phyloP scores from a whole-genome alignment of 1,284 basidiomycete species.

The Rhodofomes roseus region DNA sequence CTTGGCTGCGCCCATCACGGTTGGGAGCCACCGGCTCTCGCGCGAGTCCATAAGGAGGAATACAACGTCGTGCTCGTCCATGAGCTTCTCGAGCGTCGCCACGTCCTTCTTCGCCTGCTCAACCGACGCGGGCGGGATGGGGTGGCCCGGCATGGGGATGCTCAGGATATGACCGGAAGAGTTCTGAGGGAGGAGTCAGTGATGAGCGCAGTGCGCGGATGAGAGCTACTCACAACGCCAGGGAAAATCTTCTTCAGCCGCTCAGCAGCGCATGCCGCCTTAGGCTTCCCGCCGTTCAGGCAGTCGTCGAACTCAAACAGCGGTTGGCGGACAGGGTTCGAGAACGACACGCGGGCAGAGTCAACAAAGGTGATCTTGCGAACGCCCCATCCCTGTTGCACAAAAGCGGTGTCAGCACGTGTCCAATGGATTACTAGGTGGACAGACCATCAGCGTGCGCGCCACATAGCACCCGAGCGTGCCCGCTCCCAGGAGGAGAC shows the following conservation, averaged over 20 bases:
- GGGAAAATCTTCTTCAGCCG: slow-evolving; percentile 88
- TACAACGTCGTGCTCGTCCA: slow-evolving; percentile 84
- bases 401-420: background rate
- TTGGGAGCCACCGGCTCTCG: slow-evolving; percentile 95
- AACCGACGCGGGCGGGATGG: slow-evolving; percentile 60
- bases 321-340: slow-evolving; percentile 95
- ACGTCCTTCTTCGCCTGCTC: slow-evolving; percentile 68
- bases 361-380: slow-evolving; percentile 92
- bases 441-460: slow-evolving; percentile 74
- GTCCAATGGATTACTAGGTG: too few species aligned
- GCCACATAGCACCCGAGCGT: slow-evolving; percentile 97
- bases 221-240: slow-evolving; percentile 67
- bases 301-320: slow-evolving; percentile 95
- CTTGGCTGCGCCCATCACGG: slow-evolving; percentile 79
- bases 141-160: slow-evolving; percentile 98
- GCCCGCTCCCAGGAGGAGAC: slow-evolving; percentile 90
- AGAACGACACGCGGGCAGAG: slow-evolving; percentile 89
- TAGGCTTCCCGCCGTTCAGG: slow-evolving; percentile 89
- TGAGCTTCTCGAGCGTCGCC: slow-evolving; percentile 66
- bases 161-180: slow-evolving; percentile 72
- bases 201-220: background rate
- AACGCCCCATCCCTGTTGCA: slow-evolving; percentile 86
- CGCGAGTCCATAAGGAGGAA: slow-evolving; percentile 98
- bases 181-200: slow-evolving; percentile 46
- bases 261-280: slow-evolving; percentile 91